Evolutionary conservation across 2,329 filamentous ascomycete genomes (phyloP), one percentile per base, ranked within the genome.

Genomic region (Trichoderma sp.): DNA sequence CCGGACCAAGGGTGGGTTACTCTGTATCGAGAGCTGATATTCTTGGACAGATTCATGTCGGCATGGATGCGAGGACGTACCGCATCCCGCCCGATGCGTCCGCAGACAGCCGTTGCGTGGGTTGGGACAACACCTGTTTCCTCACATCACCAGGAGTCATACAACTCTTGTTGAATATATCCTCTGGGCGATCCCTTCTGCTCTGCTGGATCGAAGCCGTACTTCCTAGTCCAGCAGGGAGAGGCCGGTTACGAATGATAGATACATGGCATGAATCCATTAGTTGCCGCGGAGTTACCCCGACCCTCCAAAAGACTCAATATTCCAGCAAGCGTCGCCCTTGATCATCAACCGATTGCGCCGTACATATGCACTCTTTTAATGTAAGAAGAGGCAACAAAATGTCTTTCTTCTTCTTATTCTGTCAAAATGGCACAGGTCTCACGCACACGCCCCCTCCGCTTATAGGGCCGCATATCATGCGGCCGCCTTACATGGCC

Each of bases 391-490:
- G 23, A 64, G 32, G 59, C 61, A 23, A 70, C 39, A 13, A 13
- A 43, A 57, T 30, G 43, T 4, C 30, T 62, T 47, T 69, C 26
- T 43, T 61, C 28, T 28, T 71, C 39, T 67, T 50, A 11, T 53
- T 28, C 26, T 34, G 57, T 20, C 43, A 69, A 68, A 69, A 61
- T 55, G 69, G 55, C 69, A 65, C 61, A 63, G 50, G n/a, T 58
- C 55, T 36, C 55, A 72, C 36, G 58, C 71, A 70, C 71, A 72
- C 70, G 43, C 71, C 66, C 71, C 71, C 55, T 72, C 67, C 66
- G 71, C 68, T 70, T 59, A 64, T 59, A 72, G 72, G 75, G 76
- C 74, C 76, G 76, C 76, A 74, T 76, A 66, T 67, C 39, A 74
- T 71, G 76, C 75, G 75, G 72, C 76, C 76, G 71, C 70, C 74